phyloP scores from a whole-genome alignment of 139 green algal genomes.

The Tetradesmus lagerheimii region DNA sequence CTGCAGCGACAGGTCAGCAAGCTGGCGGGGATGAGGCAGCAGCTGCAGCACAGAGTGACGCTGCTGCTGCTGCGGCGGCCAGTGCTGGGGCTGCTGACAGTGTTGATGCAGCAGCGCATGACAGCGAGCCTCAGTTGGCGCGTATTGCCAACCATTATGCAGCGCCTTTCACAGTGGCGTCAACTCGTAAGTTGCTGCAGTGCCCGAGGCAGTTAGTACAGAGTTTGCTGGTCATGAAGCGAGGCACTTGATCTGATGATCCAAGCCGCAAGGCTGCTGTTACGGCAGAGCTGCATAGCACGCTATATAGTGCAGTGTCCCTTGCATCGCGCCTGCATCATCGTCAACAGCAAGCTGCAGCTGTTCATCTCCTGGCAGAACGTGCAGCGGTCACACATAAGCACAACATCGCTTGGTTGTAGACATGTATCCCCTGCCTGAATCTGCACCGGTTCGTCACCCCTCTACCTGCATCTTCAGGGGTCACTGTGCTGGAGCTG shows the following conservation, averaged over 20 bases:
- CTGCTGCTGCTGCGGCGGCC: neutral
- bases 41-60: neutral
- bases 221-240: no score
- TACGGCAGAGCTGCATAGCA: no score
- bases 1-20: neutral
- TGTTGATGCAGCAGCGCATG: neutral
- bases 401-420: no score
- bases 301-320: no score
- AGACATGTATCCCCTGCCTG: no score
- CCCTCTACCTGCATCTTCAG: neutral
- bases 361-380: no score
- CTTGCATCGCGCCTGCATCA: no score
- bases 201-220: neutral
- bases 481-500: conserved; percentile 10
- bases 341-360: no score
- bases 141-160: neutral
- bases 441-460: no score
- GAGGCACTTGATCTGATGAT: no score
- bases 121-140: neutral
- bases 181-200: neutral
- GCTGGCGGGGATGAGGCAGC: neutral
- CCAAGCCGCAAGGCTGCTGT: no score
- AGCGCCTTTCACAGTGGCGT: neutral
- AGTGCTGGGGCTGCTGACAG: neutral
- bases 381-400: no score